phyloP scores from a whole-genome alignment of 805 yeast genomes.

The Sugiyamaella lignohabitans region DNA sequence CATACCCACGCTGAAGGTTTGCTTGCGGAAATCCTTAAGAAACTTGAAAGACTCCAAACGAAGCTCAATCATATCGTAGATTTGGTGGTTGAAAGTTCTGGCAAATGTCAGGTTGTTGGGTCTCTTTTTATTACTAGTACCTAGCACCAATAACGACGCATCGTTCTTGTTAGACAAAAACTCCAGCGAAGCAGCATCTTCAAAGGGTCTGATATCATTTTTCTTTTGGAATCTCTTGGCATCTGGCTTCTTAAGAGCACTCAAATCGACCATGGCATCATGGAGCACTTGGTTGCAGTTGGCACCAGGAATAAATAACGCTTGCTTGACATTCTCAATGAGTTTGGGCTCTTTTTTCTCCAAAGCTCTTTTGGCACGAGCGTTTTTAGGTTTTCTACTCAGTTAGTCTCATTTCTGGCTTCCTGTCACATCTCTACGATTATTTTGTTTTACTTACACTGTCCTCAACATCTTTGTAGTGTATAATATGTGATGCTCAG shows the following conservation, averaged over 20 bases:
- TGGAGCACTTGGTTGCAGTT: constrained; percentile 73
- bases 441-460: constrained; percentile 27
- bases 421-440: no score
- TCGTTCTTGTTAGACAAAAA: constrained; percentile 95
- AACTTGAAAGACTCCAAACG: constrained; percentile 63
- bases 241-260: constrained; percentile 87
- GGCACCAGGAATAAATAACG: constrained; percentile 86
- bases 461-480: constrained; percentile 35
- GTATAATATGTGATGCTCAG: no score
- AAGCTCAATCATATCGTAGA: constrained; percentile 92
- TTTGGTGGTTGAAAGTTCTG: constrained; percentile 82
- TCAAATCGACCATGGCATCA: constrained; percentile 81
- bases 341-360: constrained; percentile 84
- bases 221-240: constrained; percentile 81
- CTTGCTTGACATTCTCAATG: constrained; percentile 83
- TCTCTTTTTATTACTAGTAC: constrained; percentile 81
- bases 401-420: no score
- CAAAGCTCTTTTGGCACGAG: constrained; percentile 90
- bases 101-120: constrained; percentile 84
- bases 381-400: constrained; percentile 77
- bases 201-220: constrained; percentile 88
- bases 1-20: constrained; percentile 79
- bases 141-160: constrained; percentile 71
- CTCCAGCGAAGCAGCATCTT: constrained; percentile 77
- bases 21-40: constrained; percentile 69